These are phyloP conservation scores for Nidula niveotomentosa DNA, from an alignment of 1,284 basidiomycete species.

Conservation along the genomic window DNA sequence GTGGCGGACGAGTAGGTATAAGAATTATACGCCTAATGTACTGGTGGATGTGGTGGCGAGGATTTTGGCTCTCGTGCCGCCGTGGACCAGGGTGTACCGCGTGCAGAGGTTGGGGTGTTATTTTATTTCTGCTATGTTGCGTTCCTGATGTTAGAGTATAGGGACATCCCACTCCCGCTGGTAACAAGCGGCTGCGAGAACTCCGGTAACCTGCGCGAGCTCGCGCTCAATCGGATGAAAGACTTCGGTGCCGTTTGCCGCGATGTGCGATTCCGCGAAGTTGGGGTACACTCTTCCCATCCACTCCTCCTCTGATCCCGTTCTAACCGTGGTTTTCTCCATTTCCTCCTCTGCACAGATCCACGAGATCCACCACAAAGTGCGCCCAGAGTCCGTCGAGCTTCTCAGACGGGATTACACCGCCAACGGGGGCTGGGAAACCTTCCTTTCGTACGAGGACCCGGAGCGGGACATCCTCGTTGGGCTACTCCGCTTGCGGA, in stretches of 20 bases:
- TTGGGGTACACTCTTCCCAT: slow-evolving; percentile 67
- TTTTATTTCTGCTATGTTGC: slow-evolving; percentile 3
- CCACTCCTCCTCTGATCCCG: slow-evolving; percentile 3
- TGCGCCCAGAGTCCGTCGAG: slow-evolving; percentile 95
- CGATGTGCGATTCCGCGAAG: slow-evolving; percentile 97
- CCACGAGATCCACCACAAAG: slow-evolving; percentile 98
- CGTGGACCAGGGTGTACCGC: slow-evolving; percentile 98
- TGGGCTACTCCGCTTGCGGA: slow-evolving; percentile 89
- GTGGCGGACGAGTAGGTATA: slow-evolving; percentile 96
- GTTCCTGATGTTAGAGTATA: slow-evolving; percentile 26
- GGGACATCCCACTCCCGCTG: slow-evolving; percentile 95
- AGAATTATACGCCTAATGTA: slow-evolving; percentile 99
- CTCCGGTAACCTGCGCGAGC: slow-evolving; percentile 93
- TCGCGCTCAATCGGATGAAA: slow-evolving; percentile 97
- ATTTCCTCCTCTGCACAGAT: slow-evolving; percentile 49
- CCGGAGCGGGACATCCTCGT: slow-evolving; percentile 96
- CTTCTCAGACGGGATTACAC: slow-evolving; percentile 96
- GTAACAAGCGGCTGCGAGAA: slow-evolving; percentile 98
- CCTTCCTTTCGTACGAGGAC: slow-evolving; percentile 98
- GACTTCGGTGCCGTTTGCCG: slow-evolving; percentile 98
- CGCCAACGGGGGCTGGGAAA: slow-evolving; percentile 99
- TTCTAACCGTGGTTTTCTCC: slow-evolving; percentile 7
- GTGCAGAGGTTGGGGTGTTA: slow-evolving; percentile 76
- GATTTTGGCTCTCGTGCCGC: slow-evolving; percentile 95
- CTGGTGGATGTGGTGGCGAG: slow-evolving; percentile 96